phyloP scores from a whole-genome alignment of 129 eudicot species.

The Mikania micrantha region DNA sequence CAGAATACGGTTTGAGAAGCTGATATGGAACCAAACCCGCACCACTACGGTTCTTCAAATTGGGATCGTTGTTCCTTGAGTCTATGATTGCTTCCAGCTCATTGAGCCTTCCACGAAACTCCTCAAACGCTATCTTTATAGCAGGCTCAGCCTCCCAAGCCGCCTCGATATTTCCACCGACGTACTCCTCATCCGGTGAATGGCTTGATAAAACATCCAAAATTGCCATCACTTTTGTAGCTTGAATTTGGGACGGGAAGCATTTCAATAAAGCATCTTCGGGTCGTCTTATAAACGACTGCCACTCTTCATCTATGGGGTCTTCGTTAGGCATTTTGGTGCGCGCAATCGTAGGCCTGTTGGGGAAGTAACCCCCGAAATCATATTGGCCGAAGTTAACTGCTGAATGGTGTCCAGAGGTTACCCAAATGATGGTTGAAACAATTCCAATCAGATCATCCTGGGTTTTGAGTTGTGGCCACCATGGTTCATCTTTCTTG shows the following conservation, averaged over 20 bases:
- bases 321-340: conserved; percentile 35
- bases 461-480: too few species aligned
- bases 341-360: conserved; percentile 27
- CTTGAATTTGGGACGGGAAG: conserved; percentile 35
- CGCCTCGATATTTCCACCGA: conserved; percentile 20
- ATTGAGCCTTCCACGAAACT: conserved; percentile 10
- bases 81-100: conserved; percentile 24
- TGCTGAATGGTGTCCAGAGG: too few species aligned
- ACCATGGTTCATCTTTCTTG: conserved; percentile 51
- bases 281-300: conserved; percentile 27
- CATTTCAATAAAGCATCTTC: conserved; percentile 23
- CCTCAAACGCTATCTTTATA: conserved; percentile 24
- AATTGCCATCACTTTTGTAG: conserved; percentile 29
- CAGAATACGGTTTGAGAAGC: conserved; percentile 37
- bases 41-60: conserved; percentile 20
- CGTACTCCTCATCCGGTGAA: conserved; percentile 33
- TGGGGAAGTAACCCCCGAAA: conserved; percentile 41
- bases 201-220: conserved; percentile 34
- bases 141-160: conserved; percentile 32
- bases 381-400: too few species aligned
- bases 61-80: conserved; percentile 11
- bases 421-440: too few species aligned
- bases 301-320: conserved; percentile 32
- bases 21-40: conserved; percentile 39
- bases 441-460: too few species aligned